These are phyloP conservation scores for Forsythia suspensa DNA, from an alignment of 257 asterid species.

Conservation along the genomic window DNA sequence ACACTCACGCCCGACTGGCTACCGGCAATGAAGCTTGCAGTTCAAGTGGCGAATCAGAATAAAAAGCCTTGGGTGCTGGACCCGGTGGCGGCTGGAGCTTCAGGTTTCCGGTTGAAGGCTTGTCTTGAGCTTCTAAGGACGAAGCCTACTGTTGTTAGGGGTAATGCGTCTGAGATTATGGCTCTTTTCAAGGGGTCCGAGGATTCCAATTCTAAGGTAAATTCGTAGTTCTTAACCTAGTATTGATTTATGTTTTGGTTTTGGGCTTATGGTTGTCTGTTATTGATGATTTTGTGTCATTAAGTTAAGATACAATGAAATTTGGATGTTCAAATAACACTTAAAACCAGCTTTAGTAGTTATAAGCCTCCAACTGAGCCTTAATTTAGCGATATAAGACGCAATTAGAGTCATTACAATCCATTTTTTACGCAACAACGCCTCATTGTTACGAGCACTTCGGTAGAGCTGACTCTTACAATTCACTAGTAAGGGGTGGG, in stretches of 20 bases:
- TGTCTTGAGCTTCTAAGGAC: constrained; percentile 65
- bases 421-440: no score
- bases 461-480: no score
- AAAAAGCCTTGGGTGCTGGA: constrained; percentile 93
- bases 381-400: no score
- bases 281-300: not conserved
- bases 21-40: constrained; percentile 81
- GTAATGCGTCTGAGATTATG: constrained; percentile 88
- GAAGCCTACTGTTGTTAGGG: constrained; percentile 82
- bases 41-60: constrained; percentile 47
- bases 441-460: no score
- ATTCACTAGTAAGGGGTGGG: no score
- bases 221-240: not conserved
- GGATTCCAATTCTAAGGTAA: constrained; percentile 63
- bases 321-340: not conserved
- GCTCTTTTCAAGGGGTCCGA: constrained; percentile 65
- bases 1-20: constrained; percentile 80
- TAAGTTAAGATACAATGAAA: not conserved
- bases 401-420: no score
- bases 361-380: no score
- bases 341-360: no score
- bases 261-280: no score
- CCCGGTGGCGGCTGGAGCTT: constrained; percentile 90
- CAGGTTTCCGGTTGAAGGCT: constrained; percentile 69
- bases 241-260: not conserved